Evolutionary conservation across 768 basidiomycete genomes (phyloP).

Genomic region (Wakefieldia striispora): DNA sequence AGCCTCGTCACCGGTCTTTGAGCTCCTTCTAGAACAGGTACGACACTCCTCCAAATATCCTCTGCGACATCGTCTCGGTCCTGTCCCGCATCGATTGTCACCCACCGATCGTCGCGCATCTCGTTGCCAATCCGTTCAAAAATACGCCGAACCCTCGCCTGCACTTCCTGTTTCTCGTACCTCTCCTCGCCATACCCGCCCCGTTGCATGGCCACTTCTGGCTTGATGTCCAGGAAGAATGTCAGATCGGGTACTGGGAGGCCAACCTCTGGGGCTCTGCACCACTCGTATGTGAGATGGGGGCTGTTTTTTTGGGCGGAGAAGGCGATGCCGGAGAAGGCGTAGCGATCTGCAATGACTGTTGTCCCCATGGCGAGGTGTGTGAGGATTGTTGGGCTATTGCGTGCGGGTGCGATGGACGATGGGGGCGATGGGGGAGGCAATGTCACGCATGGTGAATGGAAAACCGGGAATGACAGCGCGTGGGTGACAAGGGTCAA

Average conservation of each 20-base stretch:
- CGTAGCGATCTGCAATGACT: conserved; percentile 90
- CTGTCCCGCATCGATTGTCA: conserved; percentile 56
- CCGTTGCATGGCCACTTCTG: conserved; percentile 62
- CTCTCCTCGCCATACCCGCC: conserved; percentile 86
- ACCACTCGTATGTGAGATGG: conserved; percentile 76
- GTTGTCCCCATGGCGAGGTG: conserved; percentile 62
- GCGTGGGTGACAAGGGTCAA: too few relatives aligned
- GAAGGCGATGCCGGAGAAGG: conserved; percentile 95
- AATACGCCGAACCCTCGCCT: conserved; percentile 56
- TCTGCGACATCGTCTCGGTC: conserved; percentile 47
- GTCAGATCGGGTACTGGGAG: conserved; percentile 89
- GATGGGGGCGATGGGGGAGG: too few relatives aligned
- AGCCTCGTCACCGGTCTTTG: conserved; percentile 45
- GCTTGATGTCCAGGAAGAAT: conserved; percentile 81
- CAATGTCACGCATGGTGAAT: too few relatives aligned
- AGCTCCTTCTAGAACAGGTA: conserved; percentile 39
- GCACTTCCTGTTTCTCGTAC: conserved; percentile 81
- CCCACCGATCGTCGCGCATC: conserved; percentile 48
- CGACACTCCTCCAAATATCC: conserved; percentile 54
- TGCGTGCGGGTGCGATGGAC: too few relatives aligned
- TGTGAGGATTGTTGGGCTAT: conserved; percentile 58
- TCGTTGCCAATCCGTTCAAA: conserved; percentile 61
- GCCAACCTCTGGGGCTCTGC: conserved; percentile 77
- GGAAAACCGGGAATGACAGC: too few relatives aligned
- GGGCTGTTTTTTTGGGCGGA: conserved; percentile 51